Evolutionary conservation across 2,329 filamentous ascomycete species (phyloP).

Genomic region (Septoria petroselini): DNA sequence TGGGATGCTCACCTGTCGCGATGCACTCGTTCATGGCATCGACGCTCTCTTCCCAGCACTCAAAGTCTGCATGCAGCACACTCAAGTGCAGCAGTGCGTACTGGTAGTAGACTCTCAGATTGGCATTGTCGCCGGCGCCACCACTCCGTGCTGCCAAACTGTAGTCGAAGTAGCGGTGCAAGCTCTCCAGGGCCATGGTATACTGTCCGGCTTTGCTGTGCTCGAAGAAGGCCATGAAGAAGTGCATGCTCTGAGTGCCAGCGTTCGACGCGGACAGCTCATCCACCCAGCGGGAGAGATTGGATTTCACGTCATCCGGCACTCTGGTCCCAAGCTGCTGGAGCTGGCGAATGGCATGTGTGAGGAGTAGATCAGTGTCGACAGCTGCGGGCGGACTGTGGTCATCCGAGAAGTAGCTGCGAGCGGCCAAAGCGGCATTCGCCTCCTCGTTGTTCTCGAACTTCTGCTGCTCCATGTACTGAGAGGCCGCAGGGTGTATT

Average conservation of each 20-base stretch:
- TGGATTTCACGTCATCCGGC: constrained; percentile 67
- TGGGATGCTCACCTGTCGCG: constrained; percentile 55
- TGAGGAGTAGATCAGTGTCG: constrained; percentile 55
- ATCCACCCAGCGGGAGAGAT: constrained; percentile 53
- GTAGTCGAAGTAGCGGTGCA: constrained; percentile 96
- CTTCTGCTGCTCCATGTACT: constrained; percentile 9
- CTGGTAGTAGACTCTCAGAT: constrained; percentile 68
- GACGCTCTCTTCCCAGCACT: constrained; percentile 84
- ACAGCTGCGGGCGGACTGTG: constrained; percentile 24
- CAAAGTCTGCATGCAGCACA: constrained; percentile 91
- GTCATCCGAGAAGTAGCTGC: neutral
- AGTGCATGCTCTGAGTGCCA: constrained; percentile 33
- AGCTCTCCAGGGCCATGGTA: constrained; percentile 79
- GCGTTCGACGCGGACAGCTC: constrained; percentile 27
- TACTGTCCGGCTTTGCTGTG: constrained; percentile 90
- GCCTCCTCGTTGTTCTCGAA: neutral
- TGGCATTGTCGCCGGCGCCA: constrained; percentile 17
- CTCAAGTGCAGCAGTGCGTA: constrained; percentile 92
- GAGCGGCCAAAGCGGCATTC: neutral
- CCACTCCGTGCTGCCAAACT: constrained; percentile 47
- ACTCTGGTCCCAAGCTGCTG: constrained; percentile 79
- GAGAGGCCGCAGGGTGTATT: constrained; percentile 47
- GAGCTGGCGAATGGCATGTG: constrained; percentile 84
- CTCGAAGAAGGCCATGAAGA: constrained; percentile 66
- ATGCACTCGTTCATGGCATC: constrained; percentile 93